Conservation (phyloP, 305 asterid species). For the Fraxinus nigra region DNA sequence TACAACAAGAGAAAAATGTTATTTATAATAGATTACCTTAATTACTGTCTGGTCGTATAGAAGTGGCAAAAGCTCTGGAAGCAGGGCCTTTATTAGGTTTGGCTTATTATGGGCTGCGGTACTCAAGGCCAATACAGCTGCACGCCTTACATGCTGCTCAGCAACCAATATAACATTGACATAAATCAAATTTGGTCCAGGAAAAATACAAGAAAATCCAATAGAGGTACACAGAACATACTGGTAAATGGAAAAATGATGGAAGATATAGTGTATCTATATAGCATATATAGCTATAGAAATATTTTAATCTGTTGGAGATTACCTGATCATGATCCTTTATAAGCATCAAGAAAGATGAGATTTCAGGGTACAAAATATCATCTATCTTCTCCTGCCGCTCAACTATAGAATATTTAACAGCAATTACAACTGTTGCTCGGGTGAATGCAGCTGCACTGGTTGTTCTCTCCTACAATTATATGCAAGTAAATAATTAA, state of each 20-base stretch:
- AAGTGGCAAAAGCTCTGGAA: conserved; percentile 87
- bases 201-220: neutral
- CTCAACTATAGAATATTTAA: conserved; percentile 91
- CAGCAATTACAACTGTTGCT: conserved; percentile 93
- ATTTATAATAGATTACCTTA: conserved; percentile 44
- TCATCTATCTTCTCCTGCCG: conserved; percentile 93
- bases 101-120: conserved; percentile 99
- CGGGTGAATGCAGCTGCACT: conserved; percentile 90
- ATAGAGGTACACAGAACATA: conserved; percentile 3
- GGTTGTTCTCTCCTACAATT: conserved; percentile 77
- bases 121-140: conserved; percentile 94
- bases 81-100: conserved; percentile 77
- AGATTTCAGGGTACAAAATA: conserved; percentile 77
- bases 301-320: neutral
- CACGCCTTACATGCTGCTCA: conserved; percentile 98
- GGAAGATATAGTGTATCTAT: neutral
- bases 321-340: conserved; percentile 90
- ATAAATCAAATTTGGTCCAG: conserved; percentile 12
- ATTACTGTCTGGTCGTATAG: conserved; percentile 94
- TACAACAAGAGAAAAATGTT: neutral
- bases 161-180: conserved; percentile 26
- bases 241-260: neutral
- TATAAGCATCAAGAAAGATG: conserved; percentile 92
- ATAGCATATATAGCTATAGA: neutral
- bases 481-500: conserved; percentile 21